A percentile compares a stretch with the other conserved stretches of the same genome.
phyloP scores from a whole-genome alignment of 129 eudicot species.

The Solidago caesia region DNA sequence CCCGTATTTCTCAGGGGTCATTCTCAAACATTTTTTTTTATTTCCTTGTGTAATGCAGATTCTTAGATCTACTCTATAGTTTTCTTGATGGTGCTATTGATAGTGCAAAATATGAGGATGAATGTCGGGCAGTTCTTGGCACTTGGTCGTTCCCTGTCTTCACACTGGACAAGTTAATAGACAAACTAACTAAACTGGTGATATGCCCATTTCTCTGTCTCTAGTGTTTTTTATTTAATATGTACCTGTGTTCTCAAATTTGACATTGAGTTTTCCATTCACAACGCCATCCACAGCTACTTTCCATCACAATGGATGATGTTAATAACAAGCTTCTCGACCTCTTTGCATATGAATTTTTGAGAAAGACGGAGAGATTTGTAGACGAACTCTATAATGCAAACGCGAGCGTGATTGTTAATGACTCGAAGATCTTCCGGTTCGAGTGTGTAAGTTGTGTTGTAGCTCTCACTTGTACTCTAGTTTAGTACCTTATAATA shows the following conservation, averaged over 20 bases:
- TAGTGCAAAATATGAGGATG: constrained; percentile 91
- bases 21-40: constrained; percentile 8
- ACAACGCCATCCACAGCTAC: constrained; percentile 49
- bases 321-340: constrained; percentile 82
- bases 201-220: constrained; percentile 5
- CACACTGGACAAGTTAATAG: constrained; percentile 92
- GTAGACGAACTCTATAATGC: constrained; percentile 69
- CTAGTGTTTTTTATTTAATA: background rate
- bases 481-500: background rate
- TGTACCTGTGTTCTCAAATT: background rate
- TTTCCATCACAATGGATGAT: constrained; percentile 70
- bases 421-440: constrained; percentile 80
- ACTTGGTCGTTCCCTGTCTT: constrained; percentile 86
- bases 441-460: constrained; percentile 67
- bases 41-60: constrained; percentile 44
- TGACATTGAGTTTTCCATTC: background rate
- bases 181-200: constrained; percentile 85
- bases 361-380: constrained; percentile 59
- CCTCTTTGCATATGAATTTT: constrained; percentile 73
- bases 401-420: constrained; percentile 78
- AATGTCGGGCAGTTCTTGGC: constrained; percentile 88
- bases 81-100: constrained; percentile 92
- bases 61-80: constrained; percentile 67
- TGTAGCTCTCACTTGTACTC: background rate
- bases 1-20: constrained; percentile 1